Evolutionary conservation across 305 asterid species (phyloP).

Genomic region (Caryopteris hybrid): DNA sequence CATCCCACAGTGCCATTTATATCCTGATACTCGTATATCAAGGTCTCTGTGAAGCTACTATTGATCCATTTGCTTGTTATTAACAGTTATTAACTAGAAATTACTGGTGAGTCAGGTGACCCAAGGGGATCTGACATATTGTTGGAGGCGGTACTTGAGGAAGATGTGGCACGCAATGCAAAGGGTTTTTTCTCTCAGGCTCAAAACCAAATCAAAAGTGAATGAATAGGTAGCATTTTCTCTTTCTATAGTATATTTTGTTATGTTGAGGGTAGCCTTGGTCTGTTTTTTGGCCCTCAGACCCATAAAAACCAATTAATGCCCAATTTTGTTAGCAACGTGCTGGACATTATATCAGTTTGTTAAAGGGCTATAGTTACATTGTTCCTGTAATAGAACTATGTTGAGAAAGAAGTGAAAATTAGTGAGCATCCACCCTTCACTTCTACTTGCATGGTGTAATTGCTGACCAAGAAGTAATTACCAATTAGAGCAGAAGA

Average conservation of each 20-base stretch:
- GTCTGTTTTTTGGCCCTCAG: not conserved
- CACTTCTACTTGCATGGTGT: not conserved
- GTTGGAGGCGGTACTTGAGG: conserved; percentile 81
- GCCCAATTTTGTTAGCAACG: not conserved
- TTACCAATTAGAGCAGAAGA: not conserved
- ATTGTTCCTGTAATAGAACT: not conserved
- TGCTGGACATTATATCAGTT: not conserved
- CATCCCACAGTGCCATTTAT: not conserved
- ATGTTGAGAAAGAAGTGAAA: no score
- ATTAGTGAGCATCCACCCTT: not conserved
- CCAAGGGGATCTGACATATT: conserved; percentile 69
- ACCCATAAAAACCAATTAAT: not conserved
- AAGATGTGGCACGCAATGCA: conserved; percentile 77
- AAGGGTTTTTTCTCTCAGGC: conserved; percentile 51
- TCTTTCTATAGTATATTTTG: not conserved
- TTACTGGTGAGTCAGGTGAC: conserved; percentile 34
- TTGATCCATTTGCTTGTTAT: not conserved
- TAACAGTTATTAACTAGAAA: not conserved
- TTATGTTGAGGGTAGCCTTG: not conserved
- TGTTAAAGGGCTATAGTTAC: not conserved
- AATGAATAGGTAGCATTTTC: conserved; percentile 25
- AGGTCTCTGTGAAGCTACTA: not conserved
- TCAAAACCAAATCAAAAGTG: conserved; percentile 37
- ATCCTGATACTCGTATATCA: not conserved
- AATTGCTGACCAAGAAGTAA: not conserved